phyloP scores from a whole-genome alignment of 148 eudicot genomes.

The Hydrangea macrophylla region DNA sequence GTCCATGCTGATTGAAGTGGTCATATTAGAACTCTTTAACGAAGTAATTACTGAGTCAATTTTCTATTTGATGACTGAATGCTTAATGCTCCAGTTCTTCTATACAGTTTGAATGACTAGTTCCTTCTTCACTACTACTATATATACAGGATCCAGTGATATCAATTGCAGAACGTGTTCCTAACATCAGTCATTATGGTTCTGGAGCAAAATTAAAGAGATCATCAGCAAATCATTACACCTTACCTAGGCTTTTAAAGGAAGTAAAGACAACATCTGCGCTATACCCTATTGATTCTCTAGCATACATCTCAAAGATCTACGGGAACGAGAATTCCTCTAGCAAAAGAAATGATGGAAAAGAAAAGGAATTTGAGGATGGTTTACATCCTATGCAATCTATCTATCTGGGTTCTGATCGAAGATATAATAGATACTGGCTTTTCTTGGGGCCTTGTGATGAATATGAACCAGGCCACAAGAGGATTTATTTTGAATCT shows the following conservation, averaged over 20 bases:
- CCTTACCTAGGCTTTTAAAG: conserved; percentile 19
- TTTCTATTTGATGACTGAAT: background rate
- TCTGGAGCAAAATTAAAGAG: conserved; percentile 90
- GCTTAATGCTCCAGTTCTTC: background rate
- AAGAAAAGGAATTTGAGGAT: conserved; percentile 28
- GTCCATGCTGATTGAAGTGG: too few species aligned
- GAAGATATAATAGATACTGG: conserved; percentile 97
- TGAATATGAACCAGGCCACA: conserved; percentile 82
- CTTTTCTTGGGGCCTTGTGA: conserved; percentile 93
- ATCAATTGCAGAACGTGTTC: conserved; percentile 35
- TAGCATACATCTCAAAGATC: conserved; percentile 32
- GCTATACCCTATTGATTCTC: conserved; percentile 60
- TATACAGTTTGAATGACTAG: background rate
- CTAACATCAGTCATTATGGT: conserved; percentile 45
- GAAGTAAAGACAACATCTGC: conserved; percentile 31
- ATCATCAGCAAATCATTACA: conserved; percentile 38
- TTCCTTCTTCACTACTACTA: background rate
- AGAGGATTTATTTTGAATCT: conserved; percentile 84
- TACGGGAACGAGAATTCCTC: conserved; percentile 30
- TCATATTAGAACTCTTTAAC: too few species aligned
- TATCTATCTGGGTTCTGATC: conserved; percentile 82
- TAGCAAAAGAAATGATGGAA: conserved; percentile 18
- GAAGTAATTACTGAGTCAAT: too few species aligned
- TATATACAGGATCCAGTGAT: conserved; percentile 49
- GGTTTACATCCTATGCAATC: conserved; percentile 88